Base-by-base conservation (phyloP, 1,284 basidiomycete genomes). In the Phellopilus nigrolimitatus region DNA sequence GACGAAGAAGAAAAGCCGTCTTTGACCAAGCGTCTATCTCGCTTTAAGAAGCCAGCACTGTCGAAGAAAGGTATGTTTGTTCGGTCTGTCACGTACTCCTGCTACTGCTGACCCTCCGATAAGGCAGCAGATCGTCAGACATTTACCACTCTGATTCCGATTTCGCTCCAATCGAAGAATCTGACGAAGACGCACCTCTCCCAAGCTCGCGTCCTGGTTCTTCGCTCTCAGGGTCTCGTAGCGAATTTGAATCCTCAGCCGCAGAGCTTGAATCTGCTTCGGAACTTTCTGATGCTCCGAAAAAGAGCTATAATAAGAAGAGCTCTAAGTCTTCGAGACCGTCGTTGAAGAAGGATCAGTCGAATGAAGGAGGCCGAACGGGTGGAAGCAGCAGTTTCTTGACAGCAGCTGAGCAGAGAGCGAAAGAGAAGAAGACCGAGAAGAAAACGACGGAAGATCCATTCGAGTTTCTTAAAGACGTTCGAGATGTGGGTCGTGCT, bases 331-430 rank as follows among this genome's bases (percentile, higher is more conserved):
- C 42, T 9, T 7, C 34, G 17, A 69, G 66, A 13, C 61, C 66
- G 8, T 36, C 62, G 4, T 27, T 59, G 5, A 66, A 68, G 47
- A 69, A 68, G 13, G 43, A 52, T 0, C 54, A 57, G 13, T 58
- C 68, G 22, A 53, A 62, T 19, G 54, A 47, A 27, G 54, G 39
- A 45, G 60, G 57, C 59, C 53, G 58, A 7, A 47, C 57, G 4
- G 66, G 62, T 17, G 66, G 62, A 1, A 62, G 61, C 8, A 67
- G 65, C 33, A 62, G 74, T 6, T 88, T 95, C 66, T 73, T 95
- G 57, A 97, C 95, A 13, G 84, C 85, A 8, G 93, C 95, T 0
- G 94, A 97, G 66, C 80, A 80, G 57, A 79, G 88, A 5, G 78
- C 81, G 49, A 78, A 85, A 59, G 76, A 80, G 27, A 87, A 83